Percentiles rank a stretch among this genome's conserved stretches.
Conservation (phyloP, 2,329 filamentous ascomycete genomes). For the Pseudocercospora crystallina region DNA sequence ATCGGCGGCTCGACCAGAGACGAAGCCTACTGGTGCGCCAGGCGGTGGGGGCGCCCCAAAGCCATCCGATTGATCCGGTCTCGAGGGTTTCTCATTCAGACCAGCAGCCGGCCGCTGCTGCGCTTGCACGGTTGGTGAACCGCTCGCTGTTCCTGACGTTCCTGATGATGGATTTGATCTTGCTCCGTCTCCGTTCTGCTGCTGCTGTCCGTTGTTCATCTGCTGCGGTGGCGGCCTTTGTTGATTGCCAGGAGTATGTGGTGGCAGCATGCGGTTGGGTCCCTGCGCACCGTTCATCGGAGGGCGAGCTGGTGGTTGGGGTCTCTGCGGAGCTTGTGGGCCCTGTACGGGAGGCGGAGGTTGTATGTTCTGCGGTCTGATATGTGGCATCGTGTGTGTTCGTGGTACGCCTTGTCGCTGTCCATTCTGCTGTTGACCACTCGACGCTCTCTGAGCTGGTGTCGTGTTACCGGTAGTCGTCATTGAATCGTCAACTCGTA, state of each 20-base stretch:
- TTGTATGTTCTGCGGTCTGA: constrained; percentile 31
- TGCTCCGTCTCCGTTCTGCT: constrained; percentile 21
- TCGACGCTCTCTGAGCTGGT: constrained; percentile 22
- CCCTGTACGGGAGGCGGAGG: constrained; percentile 24
- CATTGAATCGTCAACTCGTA: constrained; percentile 53
- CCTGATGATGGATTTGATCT: constrained; percentile 35
- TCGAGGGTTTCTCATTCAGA: constrained; percentile 17
- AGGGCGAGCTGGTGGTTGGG: constrained; percentile 23
- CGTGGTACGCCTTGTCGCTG: constrained; percentile 29
- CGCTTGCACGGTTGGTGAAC: constrained; percentile 32
- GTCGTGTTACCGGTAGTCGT: constrained; percentile 17
- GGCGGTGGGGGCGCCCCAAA: constrained; percentile 21
- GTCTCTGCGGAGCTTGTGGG: constrained; percentile 26
- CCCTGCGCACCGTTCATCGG: constrained; percentile 24
- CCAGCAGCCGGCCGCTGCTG: constrained; percentile 19
- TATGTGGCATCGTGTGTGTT: constrained; percentile 35
- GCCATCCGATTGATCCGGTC: too few species aligned
- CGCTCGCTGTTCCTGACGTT: constrained; percentile 13
- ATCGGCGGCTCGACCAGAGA: constrained; percentile 43
- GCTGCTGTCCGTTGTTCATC: constrained; percentile 9
- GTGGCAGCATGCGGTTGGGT: constrained; percentile 28
- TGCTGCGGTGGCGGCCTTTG: constrained; percentile 28
- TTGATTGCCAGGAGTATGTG: constrained; percentile 28
- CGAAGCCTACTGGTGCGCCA: constrained; percentile 44
- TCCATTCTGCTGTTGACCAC: constrained; percentile 18